A percentile compares a stretch with the other conserved stretches of the same genome.
Evolutionary conservation across 805 yeast species (phyloP).

Genomic region (Ascoidea rubescens): DNA sequence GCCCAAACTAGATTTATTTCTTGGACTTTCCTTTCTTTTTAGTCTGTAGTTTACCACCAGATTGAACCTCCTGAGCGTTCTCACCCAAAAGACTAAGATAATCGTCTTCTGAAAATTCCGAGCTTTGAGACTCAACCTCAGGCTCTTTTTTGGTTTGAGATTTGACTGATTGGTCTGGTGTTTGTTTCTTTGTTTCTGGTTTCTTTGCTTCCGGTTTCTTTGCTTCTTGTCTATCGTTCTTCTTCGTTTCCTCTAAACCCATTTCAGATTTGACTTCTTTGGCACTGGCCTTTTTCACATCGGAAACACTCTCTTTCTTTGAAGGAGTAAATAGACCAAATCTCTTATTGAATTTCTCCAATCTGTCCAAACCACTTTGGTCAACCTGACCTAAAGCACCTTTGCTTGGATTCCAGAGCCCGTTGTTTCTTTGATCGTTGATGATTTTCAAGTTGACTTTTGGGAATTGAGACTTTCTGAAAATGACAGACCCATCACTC

Average conservation of each 20-base stretch:
- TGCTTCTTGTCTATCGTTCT: conserved; percentile 1
- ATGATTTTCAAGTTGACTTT: conserved; percentile 75
- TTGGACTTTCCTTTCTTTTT: conserved; percentile 32
- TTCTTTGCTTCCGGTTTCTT: conserved; percentile 4
- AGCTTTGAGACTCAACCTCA: conserved; percentile 16
- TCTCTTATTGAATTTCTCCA: conserved; percentile 60
- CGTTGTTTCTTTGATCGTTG: conserved; percentile 76
- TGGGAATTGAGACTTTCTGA: conserved; percentile 77
- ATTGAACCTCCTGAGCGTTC: conserved; percentile 37
- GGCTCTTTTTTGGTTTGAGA: conserved; percentile 19
- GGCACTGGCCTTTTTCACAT: conserved; percentile 9
- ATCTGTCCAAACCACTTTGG: conserved; percentile 73
- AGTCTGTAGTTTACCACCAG: conserved; percentile 38
- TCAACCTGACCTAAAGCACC: conserved; percentile 62
- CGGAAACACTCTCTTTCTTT: conserved; percentile 12
- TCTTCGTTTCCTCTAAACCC: too few species aligned
- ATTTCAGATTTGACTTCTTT: conserved; percentile 1
- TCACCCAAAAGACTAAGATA: conserved; percentile 49
- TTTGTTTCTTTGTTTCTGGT: not conserved
- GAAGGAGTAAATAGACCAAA: conserved; percentile 36
- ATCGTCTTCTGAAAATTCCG: conserved; percentile 23
- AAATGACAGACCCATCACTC: conserved; percentile 85
- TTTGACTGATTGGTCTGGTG: conserved; percentile 10
- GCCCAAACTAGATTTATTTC: conserved; percentile 6
- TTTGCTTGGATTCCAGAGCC: conserved; percentile 82